Base-by-base conservation (phyloP, 129 eudicot species). In the Apium graveolens region DNA sequence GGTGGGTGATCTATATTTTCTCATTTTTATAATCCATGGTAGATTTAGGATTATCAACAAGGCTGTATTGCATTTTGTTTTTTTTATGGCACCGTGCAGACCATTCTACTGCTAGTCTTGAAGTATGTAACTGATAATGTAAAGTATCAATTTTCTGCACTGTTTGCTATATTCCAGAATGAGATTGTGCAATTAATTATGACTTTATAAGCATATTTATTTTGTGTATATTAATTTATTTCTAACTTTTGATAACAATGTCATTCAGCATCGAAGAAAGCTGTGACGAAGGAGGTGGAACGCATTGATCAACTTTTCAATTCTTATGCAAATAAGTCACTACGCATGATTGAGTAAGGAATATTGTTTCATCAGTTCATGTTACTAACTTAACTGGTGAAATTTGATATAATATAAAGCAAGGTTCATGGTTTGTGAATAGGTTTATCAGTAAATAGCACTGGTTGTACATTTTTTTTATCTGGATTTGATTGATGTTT, bases 321-420 rank as follows among this genome's bases (percentile, higher is more conserved):
- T 31, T 81, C 85, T 74, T 91, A 91, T 87, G 93, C 90, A 76
- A 82, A 85, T 76, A 82, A 88, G 75, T 76, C 83, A 37, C 55
- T 78, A 75, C 83, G 82, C 77, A 55, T 88, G 86, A 88, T 91
- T 77, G 96, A 91, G 96, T 91, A 80, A 88, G 96, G 41, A 49
- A 41, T 31, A 27, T 70, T 31, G 35, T n/a, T 76, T 74, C 46
- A 62, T 0, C 72, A 73, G 26, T 71, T 70, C 73, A 55, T 49
- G 14, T 38, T 66, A 27, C 66, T n/a, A 5, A 39, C 29, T 74
- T 1, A 27, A 45, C 26, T 44, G 77, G 42, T 74, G 13, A 7
- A 14, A 44, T 12, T 2, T 2, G 26, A 0, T 43, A 26, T 44
- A 1, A 34, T 45, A 43, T 26, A 26, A 42, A 74, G 9, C 77